These are phyloP conservation scores for Scheffersomyces parashehatae DNA, from an alignment of 1,139 yeast genomes.

Conservation along the genomic window DNA sequence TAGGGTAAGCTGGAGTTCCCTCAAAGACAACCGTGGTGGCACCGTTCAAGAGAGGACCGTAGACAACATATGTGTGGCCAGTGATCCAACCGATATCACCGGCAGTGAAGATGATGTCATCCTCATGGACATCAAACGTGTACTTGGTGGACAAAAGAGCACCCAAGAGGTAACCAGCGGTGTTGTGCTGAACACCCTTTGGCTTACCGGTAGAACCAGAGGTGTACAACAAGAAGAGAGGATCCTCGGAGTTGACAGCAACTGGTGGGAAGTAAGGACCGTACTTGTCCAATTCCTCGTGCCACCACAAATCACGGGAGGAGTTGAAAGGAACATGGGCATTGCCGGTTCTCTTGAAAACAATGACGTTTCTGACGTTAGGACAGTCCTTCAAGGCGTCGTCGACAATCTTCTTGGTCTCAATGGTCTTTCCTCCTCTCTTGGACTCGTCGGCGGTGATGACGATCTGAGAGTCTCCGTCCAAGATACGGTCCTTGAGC, in stretches of 20 bases:
- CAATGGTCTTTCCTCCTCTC: slow-evolving; percentile 82
- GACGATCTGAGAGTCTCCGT: slow-evolving; percentile 72
- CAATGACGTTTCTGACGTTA: slow-evolving; percentile 65
- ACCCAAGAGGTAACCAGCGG: slow-evolving; percentile 78
- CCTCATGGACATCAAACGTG: slow-evolving; percentile 73
- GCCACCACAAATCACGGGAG: slow-evolving; percentile 80
- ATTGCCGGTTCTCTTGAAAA: slow-evolving; percentile 73
- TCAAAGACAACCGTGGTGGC: slow-evolving; percentile 82
- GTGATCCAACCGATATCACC: slow-evolving; percentile 93
- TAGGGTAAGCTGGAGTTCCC: slow-evolving; percentile 86
- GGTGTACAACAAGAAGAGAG: slow-evolving; percentile 63
- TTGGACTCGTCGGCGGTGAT: slow-evolving; percentile 80
- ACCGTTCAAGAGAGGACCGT: slow-evolving; percentile 78
- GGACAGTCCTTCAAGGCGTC: slow-evolving; percentile 76
- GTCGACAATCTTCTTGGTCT: slow-evolving; percentile 80
- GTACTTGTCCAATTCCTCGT: slow-evolving; percentile 67
- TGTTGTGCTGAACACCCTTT: slow-evolving; percentile 70
- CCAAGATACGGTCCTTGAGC: slow-evolving; percentile 71
- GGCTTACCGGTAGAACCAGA: slow-evolving; percentile 74
- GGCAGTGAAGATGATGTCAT: slow-evolving; percentile 76
- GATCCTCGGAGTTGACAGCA: slow-evolving; percentile 61
- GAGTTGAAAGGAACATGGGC: slow-evolving; percentile 60
- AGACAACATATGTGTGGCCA: slow-evolving; percentile 81
- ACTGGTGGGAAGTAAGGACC: slow-evolving; percentile 65
- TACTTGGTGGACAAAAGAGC: slow-evolving; percentile 71